Evolutionary conservation across 2,329 filamentous ascomycete species (phyloP), one percentile per base, ranked within the genome.

Genomic region (Xylaria sp.): DNA sequence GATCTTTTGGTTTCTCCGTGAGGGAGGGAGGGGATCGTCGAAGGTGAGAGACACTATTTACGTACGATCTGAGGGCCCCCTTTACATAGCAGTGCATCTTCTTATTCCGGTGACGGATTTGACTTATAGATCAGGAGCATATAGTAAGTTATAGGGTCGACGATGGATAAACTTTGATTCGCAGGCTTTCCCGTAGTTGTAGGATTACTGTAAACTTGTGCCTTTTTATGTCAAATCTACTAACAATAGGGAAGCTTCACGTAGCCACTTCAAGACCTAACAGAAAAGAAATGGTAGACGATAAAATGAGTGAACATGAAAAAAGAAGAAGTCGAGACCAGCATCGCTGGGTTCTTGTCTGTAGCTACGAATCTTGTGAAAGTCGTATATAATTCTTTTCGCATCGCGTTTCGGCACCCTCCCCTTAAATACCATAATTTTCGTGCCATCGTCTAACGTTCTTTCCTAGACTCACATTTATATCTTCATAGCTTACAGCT

Each of bases 1-100:
- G 46, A 55, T 60, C 28, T 52, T 33, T 52, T 12, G 31, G 33
- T 41, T 63, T 54, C 23, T 12, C 46, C 43, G 28, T 67, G 43
- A 31, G 33, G 23, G 52, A 9, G 36, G 49, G 12, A 52, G 28
- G n/a, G 3, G 25, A 28, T 15, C 39, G 43, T 41, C 8, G 48
- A 39, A 8, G 20, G 43, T 54, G 23, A 51, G 23, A 41, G 48
- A 7, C 12, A 3, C 8, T 41, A 41, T 39, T 25, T 36, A 9
- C 28, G 7, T 23, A 62, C n/a, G 36, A 54, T 13, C 33, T 51
- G 15, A n/a, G 20, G 39, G 23, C 1, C 23, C 18, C 25, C 33
- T 46, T 31, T n/a, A 28, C 13, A 28, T 10, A 5, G 48, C 6
- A 48, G 33, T 18, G 8, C 39, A n/a, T 23, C 28, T 46, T 3